These are phyloP conservation scores for Pythium folliculosum DNA, from an alignment of 352 stramenopile species.

Conservation along the genomic window DNA sequence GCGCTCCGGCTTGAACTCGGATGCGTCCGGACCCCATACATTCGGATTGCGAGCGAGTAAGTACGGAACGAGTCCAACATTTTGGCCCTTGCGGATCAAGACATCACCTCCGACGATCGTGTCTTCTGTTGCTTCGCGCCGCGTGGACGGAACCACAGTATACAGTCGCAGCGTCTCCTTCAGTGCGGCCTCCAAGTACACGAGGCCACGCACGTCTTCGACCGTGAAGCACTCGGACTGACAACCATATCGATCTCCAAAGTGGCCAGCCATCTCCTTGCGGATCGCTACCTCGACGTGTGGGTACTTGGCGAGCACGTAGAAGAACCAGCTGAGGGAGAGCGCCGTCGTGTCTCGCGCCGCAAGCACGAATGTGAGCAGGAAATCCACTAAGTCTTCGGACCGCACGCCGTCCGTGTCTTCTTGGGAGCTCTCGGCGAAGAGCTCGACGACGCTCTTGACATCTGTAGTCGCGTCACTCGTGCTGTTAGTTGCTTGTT, in stretches of 20 bases:
- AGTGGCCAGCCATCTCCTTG: slow-evolving; percentile 36
- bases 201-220: slow-evolving; percentile 27
- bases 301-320: slow-evolving; percentile 64
- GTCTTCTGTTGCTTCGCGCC: slow-evolving; percentile 54
- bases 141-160: slow-evolving; percentile 53
- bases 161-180: slow-evolving; percentile 69
- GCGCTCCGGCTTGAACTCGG: slow-evolving; percentile 58
- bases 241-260: not conserved
- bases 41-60: slow-evolving; percentile 28
- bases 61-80: slow-evolving; percentile 17
- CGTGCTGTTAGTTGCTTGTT: too few species aligned
- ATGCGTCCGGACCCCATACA: slow-evolving; percentile 55
- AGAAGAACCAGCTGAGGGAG: slow-evolving; percentile 75
- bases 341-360: slow-evolving; percentile 78
- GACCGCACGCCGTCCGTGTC: slow-evolving; percentile 27
- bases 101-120: slow-evolving; percentile 42
- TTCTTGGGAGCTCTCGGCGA: slow-evolving; percentile 16
- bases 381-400: slow-evolving; percentile 67
- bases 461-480: not conserved
- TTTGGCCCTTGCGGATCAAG: slow-evolving; percentile 21
- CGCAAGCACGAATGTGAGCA: slow-evolving; percentile 66
- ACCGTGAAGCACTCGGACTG: too few species aligned
- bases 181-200: slow-evolving; percentile 64
- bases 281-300: slow-evolving; percentile 45
- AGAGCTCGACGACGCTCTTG: slow-evolving; percentile 22